A percentile compares a stretch with the other conserved stretches of the same genome.
phyloP scores from a whole-genome alignment of 1,284 basidiomycete genomes.

The Ganoderma lingzhi region DNA sequence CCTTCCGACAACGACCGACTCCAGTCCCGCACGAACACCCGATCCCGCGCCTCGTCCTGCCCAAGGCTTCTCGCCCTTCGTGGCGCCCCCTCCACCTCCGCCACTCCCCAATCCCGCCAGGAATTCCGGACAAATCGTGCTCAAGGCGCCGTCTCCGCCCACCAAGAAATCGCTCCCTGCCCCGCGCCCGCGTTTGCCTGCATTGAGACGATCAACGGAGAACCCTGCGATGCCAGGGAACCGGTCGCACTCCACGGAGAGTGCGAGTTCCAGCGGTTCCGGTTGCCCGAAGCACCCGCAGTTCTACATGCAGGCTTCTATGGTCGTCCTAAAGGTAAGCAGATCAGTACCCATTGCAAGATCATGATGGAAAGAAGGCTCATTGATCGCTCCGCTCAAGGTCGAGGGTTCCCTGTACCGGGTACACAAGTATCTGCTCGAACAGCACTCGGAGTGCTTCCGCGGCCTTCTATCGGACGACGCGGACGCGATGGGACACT shows the following conservation, averaged over 20 bases:
- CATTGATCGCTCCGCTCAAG: constrained; percentile 28
- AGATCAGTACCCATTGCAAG: neutral
- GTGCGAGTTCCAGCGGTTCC: neutral
- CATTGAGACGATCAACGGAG: constrained; percentile 20
- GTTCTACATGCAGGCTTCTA: constrained; percentile 36
- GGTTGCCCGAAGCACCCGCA: constrained; percentile 23
- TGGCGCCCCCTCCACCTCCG: constrained; percentile 7
- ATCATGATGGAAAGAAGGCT: neutral
- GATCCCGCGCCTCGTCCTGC: constrained; percentile 10
- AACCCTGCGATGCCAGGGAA: neutral
- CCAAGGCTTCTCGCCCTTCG: neutral
- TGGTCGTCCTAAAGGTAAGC: constrained; percentile 34
- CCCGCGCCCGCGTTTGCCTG: constrained; percentile 28
- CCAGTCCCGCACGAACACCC: constrained; percentile 22
- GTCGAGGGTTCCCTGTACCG: constrained; percentile 46
- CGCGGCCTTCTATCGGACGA: constrained; percentile 38
- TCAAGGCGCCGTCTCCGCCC: constrained; percentile 14
- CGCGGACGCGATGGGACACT: constrained; percentile 32
- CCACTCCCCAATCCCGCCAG: neutral
- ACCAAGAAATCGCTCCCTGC: constrained; percentile 17
- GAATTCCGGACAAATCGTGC: neutral
- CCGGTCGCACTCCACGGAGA: constrained; percentile 1
- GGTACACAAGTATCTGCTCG: constrained; percentile 47
- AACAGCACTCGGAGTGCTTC: constrained; percentile 47
- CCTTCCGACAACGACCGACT: constrained; percentile 15